Evolutionary conservation across 352 stramenopile species (phyloP).

Genomic region (Phytophthora macrochlamydospora): DNA sequence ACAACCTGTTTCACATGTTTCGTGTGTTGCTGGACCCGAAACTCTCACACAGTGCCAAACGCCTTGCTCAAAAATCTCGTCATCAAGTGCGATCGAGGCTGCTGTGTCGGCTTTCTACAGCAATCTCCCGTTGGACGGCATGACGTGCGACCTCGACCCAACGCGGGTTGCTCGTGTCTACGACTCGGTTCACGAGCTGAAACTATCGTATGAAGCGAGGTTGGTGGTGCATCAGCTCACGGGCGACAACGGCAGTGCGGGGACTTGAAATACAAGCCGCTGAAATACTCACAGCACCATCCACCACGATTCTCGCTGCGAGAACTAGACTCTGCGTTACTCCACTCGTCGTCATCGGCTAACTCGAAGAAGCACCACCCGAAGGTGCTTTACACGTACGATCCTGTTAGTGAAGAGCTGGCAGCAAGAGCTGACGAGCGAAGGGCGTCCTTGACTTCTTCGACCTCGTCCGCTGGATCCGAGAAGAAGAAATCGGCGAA

Average conservation of each 20-base stretch:
- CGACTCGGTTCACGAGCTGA: conserved; percentile 61
- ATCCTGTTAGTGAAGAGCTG: conserved; percentile 31
- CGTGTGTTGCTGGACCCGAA: conserved; percentile 39
- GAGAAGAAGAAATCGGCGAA: conserved; percentile 10
- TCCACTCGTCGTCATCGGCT: conserved; percentile 28
- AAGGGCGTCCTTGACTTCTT: conserved; percentile 21
- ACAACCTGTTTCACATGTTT: conserved; percentile 53
- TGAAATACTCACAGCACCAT: conserved; percentile 68
- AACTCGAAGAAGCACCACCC: conserved; percentile 30
- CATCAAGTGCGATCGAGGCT: conserved; percentile 42
- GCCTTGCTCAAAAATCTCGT: conserved; percentile 45
- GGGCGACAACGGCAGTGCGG: conserved; percentile 27
- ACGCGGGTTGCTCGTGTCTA: conserved; percentile 70
- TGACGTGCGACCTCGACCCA: conserved; percentile 78
- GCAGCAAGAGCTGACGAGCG: conserved; percentile 28
- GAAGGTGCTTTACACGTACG: conserved; percentile 37
- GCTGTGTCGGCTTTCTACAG: conserved; percentile 67
- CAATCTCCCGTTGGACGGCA: conserved; percentile 62
- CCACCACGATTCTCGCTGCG: conserved; percentile 56
- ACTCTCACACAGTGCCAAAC: conserved; percentile 42
- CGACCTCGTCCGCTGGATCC: conserved; percentile 13
- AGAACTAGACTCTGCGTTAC: conserved; percentile 30
- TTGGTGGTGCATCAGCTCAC: conserved; percentile 61
- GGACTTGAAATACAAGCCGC: conserved; percentile 77
- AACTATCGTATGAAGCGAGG: conserved; percentile 77